Evolutionary conservation across 352 stramenopile species (phyloP).

Genomic region (Phytophthora cajani): DNA sequence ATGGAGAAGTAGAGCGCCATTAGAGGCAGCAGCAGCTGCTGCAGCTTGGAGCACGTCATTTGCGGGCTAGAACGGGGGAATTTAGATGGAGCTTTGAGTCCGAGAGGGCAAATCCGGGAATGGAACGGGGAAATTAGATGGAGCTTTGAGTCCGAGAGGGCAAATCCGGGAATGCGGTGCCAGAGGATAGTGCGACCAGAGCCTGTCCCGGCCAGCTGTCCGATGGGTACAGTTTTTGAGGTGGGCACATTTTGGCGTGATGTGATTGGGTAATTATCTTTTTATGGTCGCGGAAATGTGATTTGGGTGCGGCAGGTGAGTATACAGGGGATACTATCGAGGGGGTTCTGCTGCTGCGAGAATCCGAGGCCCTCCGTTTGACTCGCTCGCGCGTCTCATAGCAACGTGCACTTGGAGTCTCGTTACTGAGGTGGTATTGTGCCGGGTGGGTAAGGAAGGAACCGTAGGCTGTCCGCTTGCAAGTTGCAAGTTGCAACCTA

Average conservation of each 20-base stretch:
- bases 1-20: constrained; percentile 22
- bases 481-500: too few species aligned
- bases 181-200: constrained; percentile 14
- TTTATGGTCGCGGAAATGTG: constrained; percentile 11
- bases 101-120: constrained; percentile 19
- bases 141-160: constrained; percentile 6
- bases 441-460: background rate
- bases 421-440: background rate
- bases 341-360: too few species aligned
- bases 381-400: constrained; percentile 13
- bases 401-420: background rate
- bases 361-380: constrained; percentile 23
- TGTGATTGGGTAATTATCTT: background rate
- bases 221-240: constrained; percentile 2
- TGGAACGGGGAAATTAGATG: too few species aligned
- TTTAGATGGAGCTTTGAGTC: background rate
- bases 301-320: constrained; percentile 3
- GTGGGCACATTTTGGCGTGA: background rate
- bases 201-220: constrained; percentile 5
- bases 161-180: constrained; percentile 22
- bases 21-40: constrained; percentile 24
- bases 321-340: constrained; percentile 14
- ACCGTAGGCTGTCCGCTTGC: background rate
- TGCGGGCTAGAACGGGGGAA: background rate
- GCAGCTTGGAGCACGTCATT: constrained; percentile 23